Conservation (phyloP, 1,139 yeast species). For the Candida albicans region DNA sequence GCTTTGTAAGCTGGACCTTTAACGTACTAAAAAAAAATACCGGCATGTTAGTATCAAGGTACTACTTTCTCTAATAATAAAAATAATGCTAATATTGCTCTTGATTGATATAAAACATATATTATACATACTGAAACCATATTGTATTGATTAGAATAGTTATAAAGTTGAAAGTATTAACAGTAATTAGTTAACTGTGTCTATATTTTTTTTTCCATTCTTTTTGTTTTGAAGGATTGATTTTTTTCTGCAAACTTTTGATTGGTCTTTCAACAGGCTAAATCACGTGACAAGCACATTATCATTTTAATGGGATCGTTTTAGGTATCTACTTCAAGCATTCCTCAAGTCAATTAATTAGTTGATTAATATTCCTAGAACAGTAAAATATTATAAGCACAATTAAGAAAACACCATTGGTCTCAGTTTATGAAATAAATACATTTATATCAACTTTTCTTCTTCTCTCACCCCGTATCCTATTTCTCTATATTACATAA, state of each 20-base stretch:
- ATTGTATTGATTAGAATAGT: not conserved
- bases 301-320: not conserved
- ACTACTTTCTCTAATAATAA: too few species aligned
- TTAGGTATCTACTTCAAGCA: not conserved
- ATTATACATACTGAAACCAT: slow-evolving; percentile 29
- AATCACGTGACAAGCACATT: slow-evolving; percentile 1
- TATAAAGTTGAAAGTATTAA: not conserved
- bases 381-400: too few species aligned
- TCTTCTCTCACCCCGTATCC: too few species aligned
- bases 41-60: slow-evolving; percentile 18
- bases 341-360: too few species aligned
- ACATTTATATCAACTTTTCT: too few species aligned
- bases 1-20: slow-evolving; percentile 50
- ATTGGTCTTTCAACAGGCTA: slow-evolving; percentile 1
- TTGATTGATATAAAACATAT: not conserved
- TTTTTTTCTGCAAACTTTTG: slow-evolving; percentile 4
- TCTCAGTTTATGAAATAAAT: too few species aligned
- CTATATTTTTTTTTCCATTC: not conserved
- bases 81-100: not conserved
- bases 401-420: too few species aligned
- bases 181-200: slow-evolving; percentile 1
- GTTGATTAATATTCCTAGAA: too few species aligned
- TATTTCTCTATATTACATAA: not conserved
- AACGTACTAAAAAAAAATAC: slow-evolving; percentile 33
- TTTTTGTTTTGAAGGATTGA: not conserved